Evolutionary conservation across 345 rosid species (phyloP).

Genomic region (Salix viminalis): DNA sequence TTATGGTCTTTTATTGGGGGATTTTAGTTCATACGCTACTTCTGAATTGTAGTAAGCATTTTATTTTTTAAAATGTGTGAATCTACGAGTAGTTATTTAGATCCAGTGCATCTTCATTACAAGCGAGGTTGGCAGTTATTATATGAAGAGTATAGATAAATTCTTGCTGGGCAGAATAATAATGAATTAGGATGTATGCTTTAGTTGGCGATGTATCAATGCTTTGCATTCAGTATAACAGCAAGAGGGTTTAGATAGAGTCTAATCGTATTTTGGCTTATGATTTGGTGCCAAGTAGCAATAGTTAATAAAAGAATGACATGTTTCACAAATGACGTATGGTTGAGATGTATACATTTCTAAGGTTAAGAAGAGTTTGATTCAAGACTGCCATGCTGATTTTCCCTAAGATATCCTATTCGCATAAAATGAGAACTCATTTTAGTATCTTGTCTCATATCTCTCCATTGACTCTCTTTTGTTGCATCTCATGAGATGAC

Average conservation of each 20-base stretch:
- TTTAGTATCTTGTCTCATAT: neutral
- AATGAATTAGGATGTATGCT: neutral
- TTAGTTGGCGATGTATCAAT: neutral
- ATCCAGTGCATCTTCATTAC: neutral
- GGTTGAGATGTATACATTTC: neutral
- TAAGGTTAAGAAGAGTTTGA: neutral
- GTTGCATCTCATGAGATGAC: neutral
- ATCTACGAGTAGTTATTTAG: neutral
- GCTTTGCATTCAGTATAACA: neutral
- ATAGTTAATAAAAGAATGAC: neutral
- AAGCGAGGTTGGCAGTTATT: neutral
- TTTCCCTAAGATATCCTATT: neutral
- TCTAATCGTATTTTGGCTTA: neutral
- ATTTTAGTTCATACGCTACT: neutral
- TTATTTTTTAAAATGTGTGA: neutral
- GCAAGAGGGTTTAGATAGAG: neutral
- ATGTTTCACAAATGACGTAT: neutral
- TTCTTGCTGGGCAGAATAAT: neutral
- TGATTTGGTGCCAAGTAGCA: neutral
- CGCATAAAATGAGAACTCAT: neutral
- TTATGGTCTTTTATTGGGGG: too few relatives aligned
- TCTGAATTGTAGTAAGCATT: neutral
- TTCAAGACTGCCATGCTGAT: neutral
- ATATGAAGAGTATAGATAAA: neutral
- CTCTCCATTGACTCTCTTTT: neutral